Evolutionary conservation across 2,329 filamentous ascomycete genomes (phyloP).

Genomic region (Aspergillus calidoustus): DNA sequence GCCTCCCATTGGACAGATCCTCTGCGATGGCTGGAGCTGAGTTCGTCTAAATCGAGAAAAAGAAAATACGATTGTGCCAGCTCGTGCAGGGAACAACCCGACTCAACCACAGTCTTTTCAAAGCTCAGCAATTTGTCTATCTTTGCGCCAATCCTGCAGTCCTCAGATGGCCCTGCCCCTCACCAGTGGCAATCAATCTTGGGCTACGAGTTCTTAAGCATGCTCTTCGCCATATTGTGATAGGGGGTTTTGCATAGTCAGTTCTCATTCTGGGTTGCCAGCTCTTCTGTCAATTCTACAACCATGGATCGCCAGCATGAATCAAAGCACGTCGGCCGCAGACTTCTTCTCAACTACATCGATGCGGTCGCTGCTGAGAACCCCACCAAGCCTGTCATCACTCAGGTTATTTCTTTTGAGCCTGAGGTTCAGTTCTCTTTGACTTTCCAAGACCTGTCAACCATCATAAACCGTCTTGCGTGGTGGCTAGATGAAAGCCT

Average conservation of each 20-base stretch:
- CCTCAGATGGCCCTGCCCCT: background rate
- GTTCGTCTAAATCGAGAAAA: background rate
- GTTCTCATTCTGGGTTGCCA: background rate
- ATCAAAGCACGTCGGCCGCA: conserved; percentile 4
- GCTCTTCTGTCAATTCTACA: background rate
- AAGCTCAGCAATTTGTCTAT: background rate
- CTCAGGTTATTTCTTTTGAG: background rate
- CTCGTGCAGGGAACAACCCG: background rate
- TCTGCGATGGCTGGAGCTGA: background rate
- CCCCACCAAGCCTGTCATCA: conserved; percentile 1
- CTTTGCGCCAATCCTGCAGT: background rate
- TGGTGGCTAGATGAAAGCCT: conserved; percentile 10
- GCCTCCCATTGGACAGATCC: background rate
- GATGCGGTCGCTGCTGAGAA: conserved; percentile 3
- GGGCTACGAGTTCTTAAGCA: background rate
- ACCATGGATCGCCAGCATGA: background rate
- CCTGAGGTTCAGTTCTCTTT: background rate
- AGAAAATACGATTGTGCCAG: background rate
- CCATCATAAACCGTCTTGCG: conserved; percentile 7
- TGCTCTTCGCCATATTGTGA: background rate
- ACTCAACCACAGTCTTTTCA: background rate
- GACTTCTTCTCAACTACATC: conserved; percentile 10
- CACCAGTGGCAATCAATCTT: background rate
- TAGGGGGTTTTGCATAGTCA: background rate
- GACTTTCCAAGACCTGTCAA: conserved; percentile 3